These are phyloP conservation scores for Rhizophora apiculata DNA, from an alignment of 345 rosid genomes.

Conservation along the genomic window DNA sequence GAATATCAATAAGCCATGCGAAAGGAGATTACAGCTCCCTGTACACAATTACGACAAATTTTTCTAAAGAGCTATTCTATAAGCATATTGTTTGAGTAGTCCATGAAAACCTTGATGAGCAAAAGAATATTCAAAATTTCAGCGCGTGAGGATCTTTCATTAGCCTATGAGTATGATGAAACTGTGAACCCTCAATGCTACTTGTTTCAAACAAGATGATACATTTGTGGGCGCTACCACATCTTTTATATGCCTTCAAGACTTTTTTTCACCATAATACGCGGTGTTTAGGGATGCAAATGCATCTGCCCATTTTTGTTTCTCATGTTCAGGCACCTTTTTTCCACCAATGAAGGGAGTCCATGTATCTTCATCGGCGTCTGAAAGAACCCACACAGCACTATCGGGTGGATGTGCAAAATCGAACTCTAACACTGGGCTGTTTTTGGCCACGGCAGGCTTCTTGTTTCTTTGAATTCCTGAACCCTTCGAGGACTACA, in stretches of 20 bases:
- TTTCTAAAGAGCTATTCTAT: too few relatives aligned
- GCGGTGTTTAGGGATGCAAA: slow-evolving; percentile 32
- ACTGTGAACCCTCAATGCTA: too few relatives aligned
- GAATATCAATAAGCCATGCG: too few relatives aligned
- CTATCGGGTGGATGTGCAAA: slow-evolving; percentile 44
- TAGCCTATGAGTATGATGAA: too few relatives aligned
- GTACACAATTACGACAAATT: too few relatives aligned
- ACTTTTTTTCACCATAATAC: slow-evolving; percentile 4
- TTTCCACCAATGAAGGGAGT: slow-evolving; percentile 37
- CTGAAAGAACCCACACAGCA: slow-evolving; percentile 50
- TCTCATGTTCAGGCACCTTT: slow-evolving; percentile 41
- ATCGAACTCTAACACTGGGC: slow-evolving; percentile 39
- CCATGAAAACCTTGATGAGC: too few relatives aligned
- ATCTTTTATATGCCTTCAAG: not conserved
- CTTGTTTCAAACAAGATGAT: too few relatives aligned
- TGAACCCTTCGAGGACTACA: slow-evolving; percentile 34
- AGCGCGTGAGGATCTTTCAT: too few relatives aligned
- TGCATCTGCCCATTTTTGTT: slow-evolving; percentile 45
- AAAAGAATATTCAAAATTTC: too few relatives aligned
- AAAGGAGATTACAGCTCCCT: too few relatives aligned
- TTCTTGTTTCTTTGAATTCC: slow-evolving; percentile 32
- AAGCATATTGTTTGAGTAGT: too few relatives aligned
- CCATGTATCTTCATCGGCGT: slow-evolving; percentile 41
- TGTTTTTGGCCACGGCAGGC: slow-evolving; percentile 16
- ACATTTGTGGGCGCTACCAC: too few relatives aligned